A percentile compares a stretch with the other conserved stretches of the same genome.
Conservation (phyloP, 176 grass and related monocot species). For the Bothriochloa decipiens region DNA sequence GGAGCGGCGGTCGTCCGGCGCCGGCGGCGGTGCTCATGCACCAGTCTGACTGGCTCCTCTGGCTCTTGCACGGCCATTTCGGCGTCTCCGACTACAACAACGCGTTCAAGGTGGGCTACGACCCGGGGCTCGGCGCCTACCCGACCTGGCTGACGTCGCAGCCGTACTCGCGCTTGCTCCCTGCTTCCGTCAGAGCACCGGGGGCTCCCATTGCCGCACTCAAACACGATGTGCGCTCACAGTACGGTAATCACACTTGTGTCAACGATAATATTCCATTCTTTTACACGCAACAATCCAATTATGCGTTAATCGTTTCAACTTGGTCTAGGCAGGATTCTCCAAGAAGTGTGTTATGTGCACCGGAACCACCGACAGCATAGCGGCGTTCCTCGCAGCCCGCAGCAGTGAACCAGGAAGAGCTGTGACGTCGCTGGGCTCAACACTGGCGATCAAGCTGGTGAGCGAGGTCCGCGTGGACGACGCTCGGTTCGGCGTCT, state of each 20-base stretch:
- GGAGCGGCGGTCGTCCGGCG: not conserved
- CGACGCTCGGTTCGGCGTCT: conserved; percentile 74
- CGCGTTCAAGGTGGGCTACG: conserved; percentile 85
- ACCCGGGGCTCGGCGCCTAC: conserved; percentile 68
- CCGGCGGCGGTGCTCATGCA: conserved; percentile 73
- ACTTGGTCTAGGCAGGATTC: conserved; percentile 37
- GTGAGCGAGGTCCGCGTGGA: conserved; percentile 63
- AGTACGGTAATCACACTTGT: conserved; percentile 51
- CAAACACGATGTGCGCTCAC: conserved; percentile 60
- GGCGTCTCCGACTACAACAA: conserved; percentile 91
- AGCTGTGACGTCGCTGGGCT: conserved; percentile 81
- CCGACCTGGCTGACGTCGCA: conserved; percentile 75
- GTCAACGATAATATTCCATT: not conserved
- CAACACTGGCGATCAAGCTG: conserved; percentile 85
- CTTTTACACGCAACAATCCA: not conserved
- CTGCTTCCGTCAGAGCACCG: conserved; percentile 61
- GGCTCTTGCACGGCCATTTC: conserved; percentile 72
- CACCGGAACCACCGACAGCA: conserved; percentile 82
- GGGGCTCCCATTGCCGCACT: conserved; percentile 58
- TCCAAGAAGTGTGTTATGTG: conserved; percentile 58
- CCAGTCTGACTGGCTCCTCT: conserved; percentile 90
- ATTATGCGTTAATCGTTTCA: not conserved
- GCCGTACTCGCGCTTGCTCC: conserved; percentile 62
- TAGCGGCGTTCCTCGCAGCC: conserved; percentile 78
- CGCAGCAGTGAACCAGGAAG: conserved; percentile 54